phyloP scores from a whole-genome alignment of 2,329 filamentous ascomycete species.

The Diplocarpon mali region DNA sequence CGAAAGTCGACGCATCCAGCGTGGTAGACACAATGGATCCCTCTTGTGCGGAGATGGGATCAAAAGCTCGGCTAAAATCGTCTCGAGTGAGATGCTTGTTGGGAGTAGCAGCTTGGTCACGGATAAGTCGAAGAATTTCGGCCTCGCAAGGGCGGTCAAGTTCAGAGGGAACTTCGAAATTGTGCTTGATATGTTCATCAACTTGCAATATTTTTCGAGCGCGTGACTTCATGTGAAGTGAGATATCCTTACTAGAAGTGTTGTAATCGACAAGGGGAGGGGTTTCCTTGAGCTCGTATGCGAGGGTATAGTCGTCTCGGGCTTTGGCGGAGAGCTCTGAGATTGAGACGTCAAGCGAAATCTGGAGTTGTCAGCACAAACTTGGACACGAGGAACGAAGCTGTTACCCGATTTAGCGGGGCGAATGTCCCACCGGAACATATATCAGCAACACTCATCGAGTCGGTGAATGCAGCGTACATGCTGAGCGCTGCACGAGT shows the following conservation, averaged over 20 bases:
- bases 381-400: background rate
- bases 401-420: constrained; percentile 18
- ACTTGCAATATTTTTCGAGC: constrained; percentile 21
- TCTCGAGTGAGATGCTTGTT: constrained; percentile 32
- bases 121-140: constrained; percentile 18
- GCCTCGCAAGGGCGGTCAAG: constrained; percentile 18
- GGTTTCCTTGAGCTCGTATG: constrained; percentile 41
- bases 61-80: constrained; percentile 49
- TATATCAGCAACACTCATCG: constrained; percentile 56
- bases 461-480: constrained; percentile 44
- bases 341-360: constrained; percentile 18
- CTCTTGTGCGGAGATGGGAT: constrained; percentile 44
- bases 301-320: constrained; percentile 43
- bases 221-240: constrained; percentile 23
- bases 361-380: constrained; percentile 9
- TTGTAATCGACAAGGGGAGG: constrained; percentile 26
- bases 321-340: constrained; percentile 33
- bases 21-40: constrained; percentile 31
- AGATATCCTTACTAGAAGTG: constrained; percentile 16
- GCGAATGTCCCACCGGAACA: constrained; percentile 28
- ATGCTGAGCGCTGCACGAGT: constrained; percentile 33
- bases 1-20: constrained; percentile 62
- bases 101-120: constrained; percentile 6
- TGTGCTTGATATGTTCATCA: constrained; percentile 17
- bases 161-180: constrained; percentile 16